A percentile compares a stretch with the other conserved stretches of the same genome.
Evolutionary conservation across 306 rosid species (phyloP).

Genomic region (Begonia masoniana): DNA sequence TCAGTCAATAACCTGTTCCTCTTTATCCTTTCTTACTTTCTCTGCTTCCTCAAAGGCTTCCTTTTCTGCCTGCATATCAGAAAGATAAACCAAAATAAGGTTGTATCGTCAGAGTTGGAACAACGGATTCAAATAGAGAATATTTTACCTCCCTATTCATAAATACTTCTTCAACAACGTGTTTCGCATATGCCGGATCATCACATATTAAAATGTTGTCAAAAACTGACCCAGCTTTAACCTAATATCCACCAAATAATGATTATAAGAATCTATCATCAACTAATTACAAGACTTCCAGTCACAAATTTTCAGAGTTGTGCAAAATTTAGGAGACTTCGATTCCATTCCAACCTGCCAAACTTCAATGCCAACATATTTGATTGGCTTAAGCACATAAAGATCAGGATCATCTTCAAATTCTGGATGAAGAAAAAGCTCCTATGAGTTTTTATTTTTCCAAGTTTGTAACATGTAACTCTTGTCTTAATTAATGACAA

Average conservation of each 20-base stretch:
- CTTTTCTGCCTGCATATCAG: constrained; percentile 23
- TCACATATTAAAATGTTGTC: constrained; percentile 89
- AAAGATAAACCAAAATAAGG: not conserved
- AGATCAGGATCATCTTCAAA: constrained; percentile 91
- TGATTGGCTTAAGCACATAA: constrained; percentile 76
- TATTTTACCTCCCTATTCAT: constrained; percentile 52
- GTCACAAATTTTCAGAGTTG: constrained; percentile 5
- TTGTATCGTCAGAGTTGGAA: constrained; percentile 6
- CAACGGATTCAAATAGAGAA: constrained; percentile 7
- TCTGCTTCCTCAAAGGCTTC: constrained; percentile 96
- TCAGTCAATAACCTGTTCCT: constrained; percentile 53
- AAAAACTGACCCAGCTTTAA: constrained; percentile 86
- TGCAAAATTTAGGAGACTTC: not conserved
- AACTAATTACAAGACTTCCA: constrained; percentile 9
- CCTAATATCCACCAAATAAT: constrained; percentile 36
- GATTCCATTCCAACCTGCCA: constrained; percentile 63
- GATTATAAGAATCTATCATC: not conserved
- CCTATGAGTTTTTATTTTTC: too few species aligned
- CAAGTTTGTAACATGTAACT: too few species aligned
- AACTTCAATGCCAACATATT: constrained; percentile 91
- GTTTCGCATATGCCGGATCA: constrained; percentile 80
- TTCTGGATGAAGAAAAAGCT: constrained; percentile 32
- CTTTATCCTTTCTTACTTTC: constrained; percentile 70
- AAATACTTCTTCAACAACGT: constrained; percentile 58
- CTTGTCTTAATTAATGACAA: too few species aligned